Evolutionary conservation across 1,284 basidiomycete genomes (phyloP).

Genomic region (Apiotrichum montevideense): DNA sequence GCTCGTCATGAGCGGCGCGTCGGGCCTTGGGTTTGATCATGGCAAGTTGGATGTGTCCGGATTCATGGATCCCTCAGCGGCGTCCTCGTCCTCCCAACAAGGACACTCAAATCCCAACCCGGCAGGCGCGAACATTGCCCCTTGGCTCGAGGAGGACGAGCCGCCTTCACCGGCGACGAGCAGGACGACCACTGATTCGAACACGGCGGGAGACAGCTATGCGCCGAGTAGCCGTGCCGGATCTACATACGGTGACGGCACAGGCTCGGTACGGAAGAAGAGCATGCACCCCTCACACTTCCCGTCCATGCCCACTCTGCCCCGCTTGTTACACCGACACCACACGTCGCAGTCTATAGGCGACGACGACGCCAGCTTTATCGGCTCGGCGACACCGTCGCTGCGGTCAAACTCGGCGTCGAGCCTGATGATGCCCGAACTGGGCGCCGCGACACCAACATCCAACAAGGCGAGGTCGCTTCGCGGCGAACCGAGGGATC

Average conservation of each 20-base stretch:
- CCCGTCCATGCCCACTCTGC: conserved; percentile 27
- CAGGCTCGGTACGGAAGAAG: conserved; percentile 7
- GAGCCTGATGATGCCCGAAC: conserved; percentile 6
- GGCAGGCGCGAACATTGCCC: conserved; percentile 37
- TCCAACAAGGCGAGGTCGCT: not conserved
- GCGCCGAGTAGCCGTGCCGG: not conserved
- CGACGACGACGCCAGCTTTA: conserved; percentile 4
- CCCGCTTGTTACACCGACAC: conserved; percentile 11
- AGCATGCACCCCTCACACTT: conserved; percentile 23
- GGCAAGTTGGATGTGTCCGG: conserved; percentile 32
- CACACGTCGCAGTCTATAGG: conserved; percentile 1
- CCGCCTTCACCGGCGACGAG: conserved; percentile 5
- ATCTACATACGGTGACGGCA: not conserved
- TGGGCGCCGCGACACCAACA: conserved; percentile 5
- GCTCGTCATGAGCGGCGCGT: conserved; percentile 23
- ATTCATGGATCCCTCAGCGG: conserved; percentile 33
- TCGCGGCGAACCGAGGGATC: not conserved
- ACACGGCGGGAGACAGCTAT: not conserved
- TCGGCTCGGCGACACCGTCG: not conserved
- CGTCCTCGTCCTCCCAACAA: conserved; percentile 1
- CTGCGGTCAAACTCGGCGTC: conserved; percentile 10
- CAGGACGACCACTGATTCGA: not conserved
- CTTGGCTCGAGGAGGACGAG: conserved; percentile 40
- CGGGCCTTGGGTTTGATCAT: conserved; percentile 25
- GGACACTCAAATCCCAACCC: conserved; percentile 1